phyloP scores from a whole-genome alignment of 139 green algal genomes.

The Micromonas pusilla region DNA sequence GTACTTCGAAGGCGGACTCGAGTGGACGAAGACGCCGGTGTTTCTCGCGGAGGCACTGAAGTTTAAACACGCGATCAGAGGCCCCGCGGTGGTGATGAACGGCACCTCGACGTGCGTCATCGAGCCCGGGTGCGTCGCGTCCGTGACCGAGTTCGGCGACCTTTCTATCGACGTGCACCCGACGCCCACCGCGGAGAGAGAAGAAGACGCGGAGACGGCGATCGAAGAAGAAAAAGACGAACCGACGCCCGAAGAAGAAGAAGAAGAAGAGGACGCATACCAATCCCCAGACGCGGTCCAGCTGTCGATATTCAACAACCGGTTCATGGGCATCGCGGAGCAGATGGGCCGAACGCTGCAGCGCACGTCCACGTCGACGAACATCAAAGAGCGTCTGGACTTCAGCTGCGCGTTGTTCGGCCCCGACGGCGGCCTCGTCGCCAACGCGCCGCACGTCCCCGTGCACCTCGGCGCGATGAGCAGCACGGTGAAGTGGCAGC shows the following conservation, averaged over 20 bases:
- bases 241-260: background rate
- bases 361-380: constrained; percentile 84
- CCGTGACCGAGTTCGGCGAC: constrained; percentile 64
- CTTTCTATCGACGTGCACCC: constrained; percentile 61
- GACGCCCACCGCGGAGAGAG: background rate
- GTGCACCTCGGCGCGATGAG: constrained; percentile 96
- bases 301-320: constrained; percentile 91
- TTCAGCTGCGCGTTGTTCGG: constrained; percentile 80
- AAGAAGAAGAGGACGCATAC: background rate
- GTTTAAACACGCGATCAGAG: constrained; percentile 48
- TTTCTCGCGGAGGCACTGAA: constrained; percentile 60
- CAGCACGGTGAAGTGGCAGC: constrained; percentile 83
- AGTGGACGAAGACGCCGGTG: constrained; percentile 63
- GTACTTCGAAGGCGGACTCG: constrained; percentile 53
- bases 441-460: constrained; percentile 94
- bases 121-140: constrained; percentile 74
- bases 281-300: constrained; percentile 70
- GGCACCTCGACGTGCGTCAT: constrained; percentile 84
- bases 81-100: constrained; percentile 90
- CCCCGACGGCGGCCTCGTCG: constrained; percentile 81
- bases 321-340: constrained; percentile 98
- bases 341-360: constrained; percentile 96
- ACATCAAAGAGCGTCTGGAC: constrained; percentile 98
- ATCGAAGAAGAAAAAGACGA: background rate
- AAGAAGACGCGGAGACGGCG: background rate